A percentile compares a stretch with the other conserved stretches of the same genome.
phyloP scores from a whole-genome alignment of 169 alveolate species.

The Neospora caninum region DNA sequence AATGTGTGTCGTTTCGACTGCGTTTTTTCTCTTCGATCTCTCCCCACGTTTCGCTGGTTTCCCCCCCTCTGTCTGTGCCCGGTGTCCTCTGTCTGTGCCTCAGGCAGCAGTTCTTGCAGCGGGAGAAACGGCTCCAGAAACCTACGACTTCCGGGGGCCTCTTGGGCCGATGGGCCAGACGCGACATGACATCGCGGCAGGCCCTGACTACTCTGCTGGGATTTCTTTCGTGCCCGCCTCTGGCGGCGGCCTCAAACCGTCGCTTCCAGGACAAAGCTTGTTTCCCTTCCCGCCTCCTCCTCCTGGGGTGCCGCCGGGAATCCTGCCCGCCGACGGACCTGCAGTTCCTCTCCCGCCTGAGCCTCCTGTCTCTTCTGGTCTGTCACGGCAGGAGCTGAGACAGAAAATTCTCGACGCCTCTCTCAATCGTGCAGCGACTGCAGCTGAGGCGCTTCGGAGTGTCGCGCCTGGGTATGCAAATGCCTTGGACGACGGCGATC shows the following conservation, averaged over 20 bases:
- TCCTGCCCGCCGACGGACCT: neutral
- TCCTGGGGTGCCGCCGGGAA: neutral
- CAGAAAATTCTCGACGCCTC: constrained; percentile 14
- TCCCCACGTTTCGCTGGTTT: no score
- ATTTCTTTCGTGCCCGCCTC: constrained; percentile 21
- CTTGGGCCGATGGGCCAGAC: constrained; percentile 7
- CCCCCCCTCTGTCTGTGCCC: no score
- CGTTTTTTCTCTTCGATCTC: no score
- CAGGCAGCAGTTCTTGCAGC: constrained; percentile 13
- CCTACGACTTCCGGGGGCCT: constrained; percentile 7
- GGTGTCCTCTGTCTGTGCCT: neutral
- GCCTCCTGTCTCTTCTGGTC: neutral
- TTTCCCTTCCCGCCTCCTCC: neutral
- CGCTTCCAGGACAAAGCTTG: neutral
- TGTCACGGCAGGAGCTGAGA: neutral
- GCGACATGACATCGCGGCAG: neutral
- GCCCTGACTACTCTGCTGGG: neutral
- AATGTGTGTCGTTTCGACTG: no score
- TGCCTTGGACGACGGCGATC: neutral
- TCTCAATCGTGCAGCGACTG: neutral
- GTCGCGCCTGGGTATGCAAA: neutral
- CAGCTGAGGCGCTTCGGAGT: neutral
- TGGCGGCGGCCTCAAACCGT: neutral
- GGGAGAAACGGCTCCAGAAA: neutral
- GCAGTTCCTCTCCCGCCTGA: neutral